Evolutionary conservation across 208 protist species (phyloP), one percentile per base, ranked within the genome.

Genomic region (Leishmania tropica): DNA sequence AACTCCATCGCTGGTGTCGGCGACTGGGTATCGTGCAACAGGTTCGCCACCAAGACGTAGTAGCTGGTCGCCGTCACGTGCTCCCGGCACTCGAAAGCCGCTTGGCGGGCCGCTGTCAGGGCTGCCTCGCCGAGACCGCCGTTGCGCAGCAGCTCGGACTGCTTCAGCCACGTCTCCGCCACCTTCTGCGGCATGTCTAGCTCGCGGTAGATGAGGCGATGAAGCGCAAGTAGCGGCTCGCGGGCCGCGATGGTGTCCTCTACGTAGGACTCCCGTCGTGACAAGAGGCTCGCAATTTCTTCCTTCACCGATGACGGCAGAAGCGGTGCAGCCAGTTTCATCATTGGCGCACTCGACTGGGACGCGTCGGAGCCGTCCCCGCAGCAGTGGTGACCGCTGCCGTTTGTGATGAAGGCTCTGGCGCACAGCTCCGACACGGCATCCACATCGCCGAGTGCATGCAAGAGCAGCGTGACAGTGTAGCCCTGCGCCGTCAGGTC

Each of bases 21-120:
- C 7, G 93, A 88, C 37, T 95, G 89, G 75, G 94, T 93, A 42
- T 95, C 95, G 81, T 97, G 90, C 54, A 98, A 82, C 24, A 99
- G 83, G 78, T 98, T 93, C 15, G 97, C 93, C 4, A 93, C 79
- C 24, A 97, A 87, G n/a, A 93, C 84, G 78, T 95, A 96, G 81
- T 96, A 96, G 53, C 79, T 78, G 11, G 81, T 85, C 77, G 79
- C 51, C 28, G 76, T 72, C 21, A 85, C 74, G 74, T 85, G 78
- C 31, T 79, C 78, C 8, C 64, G 82, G 58, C 82, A 80, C 74
- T 83, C 81, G 35, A 87, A 87, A 76, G 75, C 84, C 0, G 92
- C 87, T 70, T 96, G 96, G 17, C 90, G 87, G 0, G 95, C 89
- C 21, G 94, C 95, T 68, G 74, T 89, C 37, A 94, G 81, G 13